Base-by-base conservation (phyloP, 306 rosid species). In the Vigna hirtella region DNA sequence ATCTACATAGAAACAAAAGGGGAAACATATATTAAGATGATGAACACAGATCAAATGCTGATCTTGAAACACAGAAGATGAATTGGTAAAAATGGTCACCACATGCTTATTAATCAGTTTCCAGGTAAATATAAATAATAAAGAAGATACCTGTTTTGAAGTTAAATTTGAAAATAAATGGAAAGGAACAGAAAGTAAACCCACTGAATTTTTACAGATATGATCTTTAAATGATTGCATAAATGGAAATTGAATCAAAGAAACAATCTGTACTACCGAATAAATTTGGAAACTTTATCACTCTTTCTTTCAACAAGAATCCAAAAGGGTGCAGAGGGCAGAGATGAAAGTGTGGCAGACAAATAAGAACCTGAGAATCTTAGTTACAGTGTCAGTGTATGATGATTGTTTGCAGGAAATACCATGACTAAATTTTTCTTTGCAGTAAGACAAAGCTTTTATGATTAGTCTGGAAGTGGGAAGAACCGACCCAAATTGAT, bases 31-130 rank as follows among this genome's bases (percentile, higher is more conserved):
- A 26, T 36, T 30, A 58, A 76, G 62, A 6, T 51, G 64, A 72
- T 59, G 16, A 58, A 51, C 45, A 34, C 36, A 52, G 20, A 81
- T 76, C 76, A 80, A 73, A 17, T 61, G 43, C 36, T 66, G 66
- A 55, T 57, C 61, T 73, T 20, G 2, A 66, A 66, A 66, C 71
- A 47, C 34, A 47, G 14, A 18, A 30, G 78, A 50, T 2, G 50
- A 11, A 70, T 6, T 17, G 51, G 9, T 14, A 72, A 63, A 34
- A 53, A 22, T 79, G 57, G 2, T 51, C 55, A 56, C 24, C 28
- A 57, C 56, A 42, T 47, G 45, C 7, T 32, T 32, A 32, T 26
- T 26, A 26, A 26, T 26, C 28, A 26, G 28, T 26, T 26, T 26
- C 28, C 28, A 26, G 28, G 28, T 26, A 26, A 26, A 26, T 26